Base-by-base conservation (phyloP, 306 rosid genomes). In the Betula pendula region DNA sequence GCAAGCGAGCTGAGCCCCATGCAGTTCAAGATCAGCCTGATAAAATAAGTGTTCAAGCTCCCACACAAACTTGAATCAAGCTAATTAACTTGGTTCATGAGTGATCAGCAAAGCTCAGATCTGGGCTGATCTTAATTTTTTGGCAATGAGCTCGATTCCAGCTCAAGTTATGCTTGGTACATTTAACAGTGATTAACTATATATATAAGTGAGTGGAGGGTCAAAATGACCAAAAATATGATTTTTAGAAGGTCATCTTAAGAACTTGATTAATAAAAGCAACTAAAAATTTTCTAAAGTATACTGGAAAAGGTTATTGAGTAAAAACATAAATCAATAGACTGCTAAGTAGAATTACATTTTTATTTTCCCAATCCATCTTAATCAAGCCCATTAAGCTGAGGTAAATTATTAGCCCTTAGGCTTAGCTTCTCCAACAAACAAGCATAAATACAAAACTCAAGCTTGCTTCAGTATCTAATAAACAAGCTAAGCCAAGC, bases 81-180 rank as follows among this genome's bases (percentile, higher is more conserved):
- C 68, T 60, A 38, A 29, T 29, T 60, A 60, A 33, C 20, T 52
- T n/a, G 24, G 38, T 10, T 31, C 68, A 29, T 15, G 68, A 62
- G 5, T 31, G 11, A 62, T 29, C 9, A 8, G 68, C 68, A 29
- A 60, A 60, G 68, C 68, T 27, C 43, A 60, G 22, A 11, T 60
- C 14, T 15, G n/a, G 43, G 17, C 10, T 29, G 19, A 29, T 29
- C 25, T n/a, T 15, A 3, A 31, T 60, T 11, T 60, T 60, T 29
- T 13, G 68, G 4, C 29, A 14, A 14, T 60, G 42, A 29, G n/a
- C 20, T 29, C n/a, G 25, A 14, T 60, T 60, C 42, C 68, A 29
- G 68, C 43, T 60, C 68, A 60, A 60, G 42, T 60, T 60, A 60
- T 60, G 68, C 68, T 29, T 60, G 20, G 40, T 29, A 6, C 68